Evolutionary conservation across 805 yeast genomes (phyloP), one percentile per base, ranked within the genome.

Genomic region (Debaryomyces hansenii): DNA sequence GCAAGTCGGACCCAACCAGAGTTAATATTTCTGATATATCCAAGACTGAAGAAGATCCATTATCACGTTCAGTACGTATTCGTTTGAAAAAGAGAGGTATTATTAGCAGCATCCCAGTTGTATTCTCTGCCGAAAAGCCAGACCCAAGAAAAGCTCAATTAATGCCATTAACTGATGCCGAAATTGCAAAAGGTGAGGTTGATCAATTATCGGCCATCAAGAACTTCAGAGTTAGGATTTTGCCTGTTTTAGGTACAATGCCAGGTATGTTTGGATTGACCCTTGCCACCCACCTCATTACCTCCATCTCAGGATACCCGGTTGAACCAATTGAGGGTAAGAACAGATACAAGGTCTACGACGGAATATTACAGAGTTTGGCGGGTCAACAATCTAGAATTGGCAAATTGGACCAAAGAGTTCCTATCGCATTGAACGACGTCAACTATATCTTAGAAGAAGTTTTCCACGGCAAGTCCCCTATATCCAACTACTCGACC

Each of bases 241-340:
- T 94, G 46, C 99, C 99, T 0, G 99, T 94, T 0, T 70, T 94
- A 52, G 98, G 99, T 3, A 89, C 99, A 0, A 83, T 94, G 85
- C 99, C 99, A 1, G 97, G 94, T 8, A 85, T 92, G 67, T 94
- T 94, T 70, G 99, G 98, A 1, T 75, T 94, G 40, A 81, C 96
- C 0, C 79, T 92, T 46, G 95, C 96, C 2, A 86, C 97, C 0
- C 84, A 88, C 68, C 72, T 94, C 18, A 67, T 94, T 31, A 87
- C 96, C 1, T 68, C 78, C 3, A 82, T 90, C 7, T 83, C 96
- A 1, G 97, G 94, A 1, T 94, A 94, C 62, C 94, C 95, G 20
- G 82, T 85, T 44, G 97, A 92, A 51, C 94, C 96, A 42, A 80
- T 89, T 37, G 96, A 90, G 55, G 96, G 96, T 7, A 90, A 90